Base-by-base conservation (phyloP, 345 rosid species). In the Bruguiera sexangula region DNA sequence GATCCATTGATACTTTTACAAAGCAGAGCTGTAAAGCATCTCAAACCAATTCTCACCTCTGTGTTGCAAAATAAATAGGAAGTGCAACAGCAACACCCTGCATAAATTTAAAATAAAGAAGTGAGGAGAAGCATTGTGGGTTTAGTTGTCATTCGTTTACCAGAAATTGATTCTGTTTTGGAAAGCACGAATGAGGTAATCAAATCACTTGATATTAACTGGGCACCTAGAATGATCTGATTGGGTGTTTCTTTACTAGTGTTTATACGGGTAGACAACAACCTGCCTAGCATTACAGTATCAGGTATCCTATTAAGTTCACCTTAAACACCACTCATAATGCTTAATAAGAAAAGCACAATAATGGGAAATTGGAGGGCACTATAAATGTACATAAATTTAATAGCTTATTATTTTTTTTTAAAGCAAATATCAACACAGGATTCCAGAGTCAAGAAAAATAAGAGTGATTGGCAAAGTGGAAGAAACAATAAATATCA, bases 1-100 rank as follows among this genome's bases (percentile, higher is more conserved):
- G 8, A 34, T 34, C 43, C 21, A 60, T 36, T 22, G 52, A 22
- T 20, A 31, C 20, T 3, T 31, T 46, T 66, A 66, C 15, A 63
- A 62, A 27, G 72, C 61, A 57, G 52, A 64, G 48, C 69, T 13
- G 51, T 56, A 54, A 19, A 37, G 52, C 68, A 53, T 16, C 39
- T 69, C 6, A 1, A 34, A 34, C 60, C 58, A 57, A 73, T 70
- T 78, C 81, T 76, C 80, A 95, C 99, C 99, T 95, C 71, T 92
- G 89, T 36, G 99, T 95, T 34, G 97, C 99, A 82, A 88, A 95
- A 79, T 95, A 95, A 62, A 92, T 79, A 27, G 99, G 99, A 74
- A 95, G 89, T 29, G 99, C 97, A 69, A 95, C 99, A 69, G 96
- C 99, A 63, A 95, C 96, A 74, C 99, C 99, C 99, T 95, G 84